phyloP scores from a whole-genome alignment of 192 early-diverging fungal species.

The Endogone sp. region DNA sequence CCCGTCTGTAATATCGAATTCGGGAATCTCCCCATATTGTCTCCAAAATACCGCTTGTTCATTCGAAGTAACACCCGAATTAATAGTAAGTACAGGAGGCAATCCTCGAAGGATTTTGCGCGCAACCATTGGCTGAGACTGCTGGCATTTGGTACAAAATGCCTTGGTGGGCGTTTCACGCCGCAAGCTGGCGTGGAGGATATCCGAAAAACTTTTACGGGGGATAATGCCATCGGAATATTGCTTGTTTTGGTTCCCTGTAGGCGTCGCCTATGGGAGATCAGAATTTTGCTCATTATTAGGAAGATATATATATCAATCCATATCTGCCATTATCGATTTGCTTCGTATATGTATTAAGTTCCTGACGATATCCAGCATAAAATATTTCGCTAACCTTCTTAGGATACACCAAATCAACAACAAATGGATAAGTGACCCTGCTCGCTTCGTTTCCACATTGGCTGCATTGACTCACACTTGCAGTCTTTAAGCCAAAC shows the following conservation, averaged over 20 bases:
- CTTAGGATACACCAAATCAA: constrained; percentile 80
- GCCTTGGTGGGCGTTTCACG: constrained; percentile 73
- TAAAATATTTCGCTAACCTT: no score
- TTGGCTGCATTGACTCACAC: constrained; percentile 59
- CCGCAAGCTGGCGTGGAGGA: constrained; percentile 53
- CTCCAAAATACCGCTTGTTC: constrained; percentile 53
- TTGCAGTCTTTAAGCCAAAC: constrained; percentile 62
- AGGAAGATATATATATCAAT: no score
- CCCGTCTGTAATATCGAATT: background rate
- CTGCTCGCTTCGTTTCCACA: constrained; percentile 59
- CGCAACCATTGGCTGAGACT: constrained; percentile 78
- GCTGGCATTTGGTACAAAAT: constrained; percentile 81
- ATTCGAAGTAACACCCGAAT: constrained; percentile 59
- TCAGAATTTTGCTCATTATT: no score
- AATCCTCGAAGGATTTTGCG: constrained; percentile 60
- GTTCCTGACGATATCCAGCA: no score
- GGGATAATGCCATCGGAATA: constrained; percentile 24
- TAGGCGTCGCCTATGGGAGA: background rate
- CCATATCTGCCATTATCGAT: no score
- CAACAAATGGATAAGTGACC: constrained; percentile 71
- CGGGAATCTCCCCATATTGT: constrained; percentile 7
- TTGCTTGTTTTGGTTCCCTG: background rate
- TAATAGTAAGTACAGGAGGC: constrained; percentile 76
- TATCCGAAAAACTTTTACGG: constrained; percentile 26
- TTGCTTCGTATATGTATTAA: no score